phyloP scores from a whole-genome alignment of 352 stramenopile species.

The Halophytophthora batemanensis region DNA sequence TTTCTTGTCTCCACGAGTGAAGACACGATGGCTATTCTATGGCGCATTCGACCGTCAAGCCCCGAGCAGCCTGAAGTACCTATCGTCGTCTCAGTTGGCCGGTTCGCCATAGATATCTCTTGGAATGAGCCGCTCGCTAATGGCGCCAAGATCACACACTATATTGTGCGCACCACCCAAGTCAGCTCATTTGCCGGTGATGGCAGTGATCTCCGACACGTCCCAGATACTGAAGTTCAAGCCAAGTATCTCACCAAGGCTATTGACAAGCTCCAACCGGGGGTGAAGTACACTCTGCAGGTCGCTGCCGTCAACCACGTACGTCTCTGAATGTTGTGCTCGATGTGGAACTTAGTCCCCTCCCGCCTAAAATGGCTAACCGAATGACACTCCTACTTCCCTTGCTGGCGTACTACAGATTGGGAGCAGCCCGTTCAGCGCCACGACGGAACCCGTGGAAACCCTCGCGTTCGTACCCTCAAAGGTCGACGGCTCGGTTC shows the following conservation, averaged over 20 bases:
- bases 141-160: conserved; percentile 48
- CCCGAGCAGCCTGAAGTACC: conserved; percentile 37
- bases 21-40: conserved; percentile 46
- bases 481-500: conserved; percentile 36
- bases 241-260: conserved; percentile 41
- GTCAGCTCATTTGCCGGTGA: conserved; percentile 27
- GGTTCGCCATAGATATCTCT: conserved; percentile 45
- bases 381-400: neutral
- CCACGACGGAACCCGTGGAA: conserved; percentile 33
- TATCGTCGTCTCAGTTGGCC: conserved; percentile 25
- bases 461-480: conserved; percentile 66
- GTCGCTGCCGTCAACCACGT: conserved; percentile 58
- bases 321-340: conserved; percentile 2
- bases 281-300: conserved; percentile 47
- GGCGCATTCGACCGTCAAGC: conserved; percentile 46
- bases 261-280: conserved; percentile 47
- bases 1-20: conserved; percentile 56
- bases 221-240: conserved; percentile 34
- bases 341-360: no score
- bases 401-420: conserved; percentile 25
- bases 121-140: conserved; percentile 58
- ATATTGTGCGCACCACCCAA: conserved; percentile 43
- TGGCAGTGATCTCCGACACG: conserved; percentile 17
- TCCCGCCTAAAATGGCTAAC: neutral
- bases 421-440: conserved; percentile 45